phyloP scores from a whole-genome alignment of 371 early-diverging fungal genomes.

The Mortierella sp. region DNA sequence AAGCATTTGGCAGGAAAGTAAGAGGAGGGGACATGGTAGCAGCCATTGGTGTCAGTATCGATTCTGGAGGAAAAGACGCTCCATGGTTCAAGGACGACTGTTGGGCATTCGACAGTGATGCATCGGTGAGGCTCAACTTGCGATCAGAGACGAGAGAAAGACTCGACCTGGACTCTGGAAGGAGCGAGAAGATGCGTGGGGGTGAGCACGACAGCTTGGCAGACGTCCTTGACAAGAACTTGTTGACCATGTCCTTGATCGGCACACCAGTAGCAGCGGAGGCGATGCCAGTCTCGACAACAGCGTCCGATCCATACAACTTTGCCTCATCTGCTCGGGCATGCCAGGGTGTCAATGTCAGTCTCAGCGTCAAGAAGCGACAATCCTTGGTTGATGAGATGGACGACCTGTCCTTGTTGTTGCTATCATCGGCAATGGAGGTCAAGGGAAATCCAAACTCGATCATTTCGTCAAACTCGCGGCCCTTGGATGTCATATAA shows the following conservation, averaged over 20 bases:
- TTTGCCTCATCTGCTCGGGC: conserved; percentile 47
- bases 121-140: conserved; percentile 1
- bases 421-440: conserved; percentile 14
- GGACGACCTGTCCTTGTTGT: not conserved
- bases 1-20: not conserved
- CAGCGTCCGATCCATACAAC: conserved; percentile 32
- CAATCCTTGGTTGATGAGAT: conserved; percentile 7
- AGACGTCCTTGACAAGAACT: conserved; percentile 39
- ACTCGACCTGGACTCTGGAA: not conserved
- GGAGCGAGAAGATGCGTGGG: conserved; percentile 16
- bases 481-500: conserved; percentile 22
- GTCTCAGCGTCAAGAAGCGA: conserved; percentile 41
- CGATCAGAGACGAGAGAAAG: conserved; percentile 1
- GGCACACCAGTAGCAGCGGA: conserved; percentile 6
- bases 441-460: conserved; percentile 41
- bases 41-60: too few relatives aligned
- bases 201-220: conserved; percentile 23
- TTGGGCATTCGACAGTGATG: not conserved
- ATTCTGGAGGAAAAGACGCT: not conserved
- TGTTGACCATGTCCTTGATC: conserved; percentile 37
- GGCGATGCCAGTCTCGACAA: not conserved
- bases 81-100: not conserved
- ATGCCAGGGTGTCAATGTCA: conserved; percentile 56
- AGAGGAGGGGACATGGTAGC: not conserved
- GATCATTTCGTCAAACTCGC: conserved; percentile 42